phyloP scores from a whole-genome alignment of 164 flowering plant genomes.

The Santalum album region DNA sequence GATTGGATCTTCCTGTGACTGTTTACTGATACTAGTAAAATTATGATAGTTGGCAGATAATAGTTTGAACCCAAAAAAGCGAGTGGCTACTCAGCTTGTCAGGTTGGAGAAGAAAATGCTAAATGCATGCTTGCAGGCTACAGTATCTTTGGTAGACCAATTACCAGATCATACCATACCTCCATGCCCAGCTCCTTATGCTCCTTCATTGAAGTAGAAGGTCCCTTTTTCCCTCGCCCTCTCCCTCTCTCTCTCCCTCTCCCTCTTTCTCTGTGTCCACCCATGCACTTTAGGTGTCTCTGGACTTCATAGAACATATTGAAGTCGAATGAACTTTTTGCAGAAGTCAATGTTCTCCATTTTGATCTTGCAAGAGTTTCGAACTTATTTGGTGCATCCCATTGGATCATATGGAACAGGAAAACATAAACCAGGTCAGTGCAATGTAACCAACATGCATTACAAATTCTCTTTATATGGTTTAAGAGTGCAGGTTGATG shows the following conservation, averaged over 20 bases:
- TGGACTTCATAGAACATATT: no score
- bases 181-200: constrained; percentile 98
- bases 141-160: constrained; percentile 54
- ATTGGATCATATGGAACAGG: no score
- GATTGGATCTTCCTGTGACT: not conserved
- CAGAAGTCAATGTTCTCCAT: no score
- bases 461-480: no score
- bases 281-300: not conserved
- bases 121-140: constrained; percentile 58
- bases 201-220: constrained; percentile 59
- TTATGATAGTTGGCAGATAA: constrained; percentile 56
- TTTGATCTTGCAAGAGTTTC: no score
- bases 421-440: no score
- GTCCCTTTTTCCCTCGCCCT: not conserved
- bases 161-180: constrained; percentile 74
- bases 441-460: no score
- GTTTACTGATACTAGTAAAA: not conserved
- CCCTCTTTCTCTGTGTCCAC: constrained; percentile 4
- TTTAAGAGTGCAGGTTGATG: no score
- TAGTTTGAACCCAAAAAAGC: constrained; percentile 56
- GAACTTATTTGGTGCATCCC: no score
- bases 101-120: constrained; percentile 86
- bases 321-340: no score
- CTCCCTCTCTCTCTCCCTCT: constrained; percentile 6
- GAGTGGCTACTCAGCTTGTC: constrained; percentile 91